These are phyloP conservation scores for Coemansia reversa DNA, from an alignment of 192 early-diverging fungal species.

Conservation along the genomic window DNA sequence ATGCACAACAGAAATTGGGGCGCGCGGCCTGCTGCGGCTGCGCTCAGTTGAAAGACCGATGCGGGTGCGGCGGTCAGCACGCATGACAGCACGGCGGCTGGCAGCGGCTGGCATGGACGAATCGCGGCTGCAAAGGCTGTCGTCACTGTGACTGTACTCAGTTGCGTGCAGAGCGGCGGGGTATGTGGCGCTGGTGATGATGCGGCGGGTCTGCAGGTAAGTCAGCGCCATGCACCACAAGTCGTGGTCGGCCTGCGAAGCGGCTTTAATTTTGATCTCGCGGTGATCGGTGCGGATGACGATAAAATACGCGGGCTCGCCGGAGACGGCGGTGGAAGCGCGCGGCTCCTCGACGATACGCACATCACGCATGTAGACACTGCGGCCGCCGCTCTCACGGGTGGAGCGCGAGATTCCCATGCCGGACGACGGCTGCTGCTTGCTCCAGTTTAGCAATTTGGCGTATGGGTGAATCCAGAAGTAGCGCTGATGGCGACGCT, in stretches of 20 bases:
- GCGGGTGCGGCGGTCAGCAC: slow-evolving; percentile 36
- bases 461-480: slow-evolving; percentile 84
- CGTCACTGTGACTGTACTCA: slow-evolving; percentile 29
- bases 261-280: slow-evolving; percentile 73
- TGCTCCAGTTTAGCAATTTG: slow-evolving; percentile 74
- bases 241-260: slow-evolving; percentile 65
- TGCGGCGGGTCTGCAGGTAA: slow-evolving; percentile 52
- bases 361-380: slow-evolving; percentile 65
- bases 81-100: slow-evolving; percentile 35
- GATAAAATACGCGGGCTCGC: slow-evolving; percentile 60
- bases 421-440: slow-evolving; percentile 56
- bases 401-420: slow-evolving; percentile 27
- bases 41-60: slow-evolving; percentile 17
- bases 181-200: slow-evolving; percentile 52
- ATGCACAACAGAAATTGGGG: slow-evolving; percentile 3
- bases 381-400: slow-evolving; percentile 47
- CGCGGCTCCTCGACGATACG: slow-evolving; percentile 56
- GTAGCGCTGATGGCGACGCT: slow-evolving; percentile 67
- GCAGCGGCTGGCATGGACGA: slow-evolving; percentile 28
- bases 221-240: slow-evolving; percentile 66
- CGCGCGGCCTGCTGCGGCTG: slow-evolving; percentile 39
- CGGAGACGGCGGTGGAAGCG: slow-evolving; percentile 11
- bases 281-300: slow-evolving; percentile 67
- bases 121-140: slow-evolving; percentile 38
- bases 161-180: slow-evolving; percentile 18